Base-by-base conservation (phyloP, 805 yeast species). In the Groenewaldozyma tartarivorans region DNA sequence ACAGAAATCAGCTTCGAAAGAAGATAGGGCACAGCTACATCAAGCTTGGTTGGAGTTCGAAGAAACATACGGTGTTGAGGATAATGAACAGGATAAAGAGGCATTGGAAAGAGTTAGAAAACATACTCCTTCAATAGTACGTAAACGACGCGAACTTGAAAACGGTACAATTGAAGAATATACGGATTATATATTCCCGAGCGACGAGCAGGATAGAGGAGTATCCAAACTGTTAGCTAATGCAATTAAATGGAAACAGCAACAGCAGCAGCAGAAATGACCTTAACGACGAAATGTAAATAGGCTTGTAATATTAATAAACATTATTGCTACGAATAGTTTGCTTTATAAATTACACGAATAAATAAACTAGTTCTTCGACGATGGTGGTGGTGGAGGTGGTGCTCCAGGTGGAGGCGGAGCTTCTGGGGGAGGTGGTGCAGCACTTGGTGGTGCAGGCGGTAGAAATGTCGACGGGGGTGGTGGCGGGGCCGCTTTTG, bases 31-130 rank as follows among this genome's bases (percentile, higher is more conserved):
- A 1, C 54, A 66, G 0, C 56, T 88, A 5, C 59, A 78, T 13
- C 78, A 81, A 40, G 76, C 83, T 1, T 73, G 79, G 68, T 65
- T 66, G 38, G 67, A 69, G 42, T 87, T 82, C 59, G 95, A 86
- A 51, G 50, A 60, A 32, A 57, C 56, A 2, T 75, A 85, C 54
- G 95, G 95, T 0, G 56, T 63, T 24, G 56, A 44, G 0, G 66
- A 61, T 4, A 55, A 52, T 1, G 47, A 44, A 4, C 29, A 24
- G 13, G 29, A 24, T 13, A 24, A 24, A 24, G 13, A 9, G 7
- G 29, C 29, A 9, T 24, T 7, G 29, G 29, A 24, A 9, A 24
- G 29, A 9, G 67, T 79, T 3, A 55, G 55, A 5, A 57, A 57
- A 20, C 71, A 78, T 47, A 54, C 75, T 36, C 95, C 95, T 1